Evolutionary conservation across 2,329 filamentous ascomycete species (phyloP).

Genomic region (Boeremia exigua): DNA sequence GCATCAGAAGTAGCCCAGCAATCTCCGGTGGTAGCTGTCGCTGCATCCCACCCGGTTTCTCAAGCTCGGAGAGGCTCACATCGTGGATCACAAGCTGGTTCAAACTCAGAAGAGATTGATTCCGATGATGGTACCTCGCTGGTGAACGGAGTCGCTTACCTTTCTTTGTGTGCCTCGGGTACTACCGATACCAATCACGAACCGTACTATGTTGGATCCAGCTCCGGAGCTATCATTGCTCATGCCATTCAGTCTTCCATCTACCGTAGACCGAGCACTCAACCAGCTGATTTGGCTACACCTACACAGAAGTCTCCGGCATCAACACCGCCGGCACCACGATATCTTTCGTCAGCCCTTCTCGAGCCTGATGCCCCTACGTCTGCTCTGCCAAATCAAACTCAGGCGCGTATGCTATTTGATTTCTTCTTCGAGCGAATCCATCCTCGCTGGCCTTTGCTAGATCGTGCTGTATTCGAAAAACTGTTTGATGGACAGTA

Average conservation of each 20-base stretch:
- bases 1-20: background rate
- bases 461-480: slow-evolving; percentile 34
- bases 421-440: slow-evolving; percentile 35
- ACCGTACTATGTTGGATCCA: slow-evolving; percentile 37
- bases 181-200: slow-evolving; percentile 30
- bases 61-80: background rate
- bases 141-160: slow-evolving; percentile 36
- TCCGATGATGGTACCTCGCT: slow-evolving; percentile 32
- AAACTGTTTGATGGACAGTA: slow-evolving; percentile 29
- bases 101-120: slow-evolving; percentile 21
- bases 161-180: slow-evolving; percentile 36
- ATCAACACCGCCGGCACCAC: background rate
- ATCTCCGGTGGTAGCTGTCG: background rate
- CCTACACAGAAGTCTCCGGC: background rate
- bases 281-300: background rate
- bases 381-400: slow-evolving; percentile 17
- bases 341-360: background rate
- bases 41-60: background rate
- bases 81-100: slow-evolving; percentile 11
- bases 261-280: slow-evolving; percentile 20
- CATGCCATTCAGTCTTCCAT: slow-evolving; percentile 36
- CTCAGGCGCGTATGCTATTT: slow-evolving; percentile 29
- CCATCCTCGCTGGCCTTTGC: slow-evolving; percentile 35
- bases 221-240: slow-evolving; percentile 38
- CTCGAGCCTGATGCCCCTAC: background rate